Evolutionary conservation across 1,284 basidiomycete genomes (phyloP), one percentile per base, ranked within the genome.

Genomic region (Apiotrichum brassicae): DNA sequence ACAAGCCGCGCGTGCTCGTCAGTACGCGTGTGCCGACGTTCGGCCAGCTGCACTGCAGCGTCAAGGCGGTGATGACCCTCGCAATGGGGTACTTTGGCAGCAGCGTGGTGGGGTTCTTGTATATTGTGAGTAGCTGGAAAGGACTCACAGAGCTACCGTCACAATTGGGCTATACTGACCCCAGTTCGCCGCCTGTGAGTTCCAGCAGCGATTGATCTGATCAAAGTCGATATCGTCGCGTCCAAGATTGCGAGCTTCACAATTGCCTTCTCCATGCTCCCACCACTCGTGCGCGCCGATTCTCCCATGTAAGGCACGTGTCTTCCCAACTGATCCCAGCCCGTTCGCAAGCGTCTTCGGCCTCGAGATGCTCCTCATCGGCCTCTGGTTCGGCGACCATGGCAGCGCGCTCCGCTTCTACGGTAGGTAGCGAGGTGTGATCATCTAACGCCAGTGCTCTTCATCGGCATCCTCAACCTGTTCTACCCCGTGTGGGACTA

Each of bases 401-500:
- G 72, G 71, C 18, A 72, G 64, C 57, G 69, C 68, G 2, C 50
- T 73, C 25, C 61, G 73, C 28, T 30, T 30, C 14, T 30, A 30
- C 28, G 33, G 33, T 34, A 13, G n/a, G 2, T 75, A 19, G 6
- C 6, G 2, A 14, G 28, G 5, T 11, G n/a, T 11, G 5, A 26
- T 3, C 9, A 28, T 35, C 47, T 52, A 6, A 49, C 30, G 5
- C 6, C 43, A 56, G 57, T 60, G 3, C 52, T 60, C 37, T 53
- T 55, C n/a, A 20, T 58, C 35, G 54, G 56, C 16, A 56, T 69
- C 19, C 64, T 72, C 62, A 60, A 72, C 56, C 64, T 73, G 14
- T 75, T 72, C 56, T 75, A 70, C 49, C 61, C 71, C 2, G 65
- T 73, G 8, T 73, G 71, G 70, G 72, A 75, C 52, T 72, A 69